Evolutionary conservation across 2,329 filamentous ascomycete genomes (phyloP), one percentile per base, ranked within the genome.

Genomic region (Bipolaris cookei): DNA sequence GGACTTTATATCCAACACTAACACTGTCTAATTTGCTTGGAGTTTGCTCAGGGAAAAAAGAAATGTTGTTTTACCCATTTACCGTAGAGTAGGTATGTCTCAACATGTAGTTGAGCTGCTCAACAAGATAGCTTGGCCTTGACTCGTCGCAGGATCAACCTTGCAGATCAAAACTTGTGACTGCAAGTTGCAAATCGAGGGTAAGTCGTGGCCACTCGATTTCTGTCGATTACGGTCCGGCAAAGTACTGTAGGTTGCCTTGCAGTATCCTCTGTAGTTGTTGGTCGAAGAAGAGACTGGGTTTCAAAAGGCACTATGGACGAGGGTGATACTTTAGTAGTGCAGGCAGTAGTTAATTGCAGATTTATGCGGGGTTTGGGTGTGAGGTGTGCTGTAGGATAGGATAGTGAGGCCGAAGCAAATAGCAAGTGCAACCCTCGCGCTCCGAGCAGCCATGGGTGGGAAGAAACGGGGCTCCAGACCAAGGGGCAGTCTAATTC

Each of bases 301-400:
- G 76, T 7, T 49, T 53, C n/a, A 47, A 60, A 60, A 13, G 73
- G 74, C 4, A 63, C 65, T 46, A 63, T 76, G 23, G 68, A 73
- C 2, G 60, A 45, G 61, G 56, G 67, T 2, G 54, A 71, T 38
- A 50, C 66, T 18, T 72, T 71, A 65, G 72, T 51, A 70, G 65
- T 18, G 56, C 54, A n/a, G 66, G 73, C 43, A 61, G 48, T n/a
- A 23, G 28, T 11, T 48, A 47, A n/a, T 20, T 37, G 45, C 7
- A 48, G 16, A 32, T 32, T 6, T 20, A 23, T 37, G 34, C 45
- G 38, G 34, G 45, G 45, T 38, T 37, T 38, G 7, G 21, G 8
- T n/a, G 14, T 38, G 34, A 37, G 32, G 18, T 48, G 34, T 6
- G 14, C 21, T 42, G 38, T 42, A 11, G 10, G 10, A 30, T 30